These are phyloP conservation scores for Cinnamomum chago DNA, from an alignment of 164 flowering plant species.

Conservation along the genomic window DNA sequence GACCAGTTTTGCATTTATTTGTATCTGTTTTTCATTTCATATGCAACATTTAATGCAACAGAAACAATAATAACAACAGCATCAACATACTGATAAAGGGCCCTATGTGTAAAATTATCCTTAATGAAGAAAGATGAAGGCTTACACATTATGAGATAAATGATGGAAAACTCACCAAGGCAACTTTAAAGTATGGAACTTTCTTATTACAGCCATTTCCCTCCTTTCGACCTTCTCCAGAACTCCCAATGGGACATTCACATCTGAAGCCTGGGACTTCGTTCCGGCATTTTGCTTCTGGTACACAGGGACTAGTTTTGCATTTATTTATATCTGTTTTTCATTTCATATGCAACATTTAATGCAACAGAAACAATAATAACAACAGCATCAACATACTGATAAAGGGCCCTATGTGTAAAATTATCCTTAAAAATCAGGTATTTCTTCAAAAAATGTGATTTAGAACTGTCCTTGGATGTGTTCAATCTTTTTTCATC, in stretches of 20 bases:
- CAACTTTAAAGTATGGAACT: too few species aligned
- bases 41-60: not conserved
- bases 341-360: too few species aligned
- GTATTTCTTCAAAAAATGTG: too few species aligned
- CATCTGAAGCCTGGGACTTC: not conserved
- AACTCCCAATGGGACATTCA: not conserved
- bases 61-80: not conserved
- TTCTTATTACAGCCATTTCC: not conserved
- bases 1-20: not conserved
- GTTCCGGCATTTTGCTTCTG: conserved; percentile 2
- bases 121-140: too few species aligned
- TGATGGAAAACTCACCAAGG: too few species aligned
- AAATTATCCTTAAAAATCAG: too few species aligned
- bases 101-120: too few species aligned
- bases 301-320: not conserved
- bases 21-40: not conserved
- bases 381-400: too few species aligned
- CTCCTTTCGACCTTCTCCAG: not conserved
- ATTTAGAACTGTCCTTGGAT: too few species aligned
- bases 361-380: not conserved
- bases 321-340: conserved; percentile 3
- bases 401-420: not conserved
- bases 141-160: too few species aligned
- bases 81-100: not conserved
- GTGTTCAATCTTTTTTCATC: too few species aligned